phyloP scores from a whole-genome alignment of 2,329 filamentous ascomycete species.

The Xylogone sp. region DNA sequence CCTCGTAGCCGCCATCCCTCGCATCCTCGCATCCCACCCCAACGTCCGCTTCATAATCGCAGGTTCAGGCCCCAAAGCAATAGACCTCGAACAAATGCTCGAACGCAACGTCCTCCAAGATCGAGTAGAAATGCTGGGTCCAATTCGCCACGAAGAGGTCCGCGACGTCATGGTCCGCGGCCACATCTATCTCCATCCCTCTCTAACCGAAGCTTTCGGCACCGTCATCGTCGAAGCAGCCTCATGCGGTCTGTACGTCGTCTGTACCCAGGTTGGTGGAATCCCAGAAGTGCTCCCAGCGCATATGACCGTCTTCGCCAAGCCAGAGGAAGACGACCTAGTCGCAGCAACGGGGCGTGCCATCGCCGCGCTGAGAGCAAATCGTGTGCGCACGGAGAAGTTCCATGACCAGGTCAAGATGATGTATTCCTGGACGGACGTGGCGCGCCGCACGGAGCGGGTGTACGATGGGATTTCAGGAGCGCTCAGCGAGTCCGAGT shows the following conservation, averaged over 20 bases:
- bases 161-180: constrained; percentile 96
- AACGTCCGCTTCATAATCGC: constrained; percentile 97
- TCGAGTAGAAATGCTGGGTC: constrained; percentile 85
- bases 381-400: constrained; percentile 83
- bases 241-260: constrained; percentile 91
- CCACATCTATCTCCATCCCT: constrained; percentile 94
- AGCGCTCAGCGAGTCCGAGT: constrained; percentile 78
- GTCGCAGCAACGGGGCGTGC: constrained; percentile 86
- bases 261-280: constrained; percentile 92
- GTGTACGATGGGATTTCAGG: constrained; percentile 94
- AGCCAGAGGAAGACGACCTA: constrained; percentile 93
- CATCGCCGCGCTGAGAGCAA: constrained; percentile 79
- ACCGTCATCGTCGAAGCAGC: constrained; percentile 98
- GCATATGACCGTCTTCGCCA: constrained; percentile 97
- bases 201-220: constrained; percentile 92
- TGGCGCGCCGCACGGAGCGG: constrained; percentile 86
- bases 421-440: constrained; percentile 99
- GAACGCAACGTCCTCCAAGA: constrained; percentile 93
- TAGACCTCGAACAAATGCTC: constrained; percentile 97
- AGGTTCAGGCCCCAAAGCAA: constrained; percentile 92
- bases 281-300: constrained; percentile 94
- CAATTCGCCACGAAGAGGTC: constrained; percentile 92
- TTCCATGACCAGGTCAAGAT: constrained; percentile 97
- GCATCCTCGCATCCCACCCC: constrained; percentile 82
- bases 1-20: constrained; percentile 91